Base-by-base conservation (phyloP, 148 eudicot genomes). In the Dysphania ambrosioides region DNA sequence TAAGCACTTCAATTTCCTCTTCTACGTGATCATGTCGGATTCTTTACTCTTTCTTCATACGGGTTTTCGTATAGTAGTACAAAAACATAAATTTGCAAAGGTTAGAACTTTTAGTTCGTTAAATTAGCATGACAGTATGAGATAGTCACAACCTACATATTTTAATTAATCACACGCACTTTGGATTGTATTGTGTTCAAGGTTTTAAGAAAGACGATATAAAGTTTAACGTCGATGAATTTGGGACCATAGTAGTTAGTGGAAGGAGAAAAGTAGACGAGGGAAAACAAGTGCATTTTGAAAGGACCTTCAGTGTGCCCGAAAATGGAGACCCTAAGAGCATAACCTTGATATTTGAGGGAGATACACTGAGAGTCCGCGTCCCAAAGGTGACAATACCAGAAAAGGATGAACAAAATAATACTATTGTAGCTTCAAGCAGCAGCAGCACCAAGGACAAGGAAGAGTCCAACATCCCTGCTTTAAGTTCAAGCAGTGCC, bases 191-290 rank as follows among this genome's bases (percentile, higher is more conserved):
- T 71, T n/a, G n/a, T n/a, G n/a, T 61, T 55, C 11, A 72, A 92
- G 97, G 86, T 70, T 92, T 85, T 77, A 83, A 80, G 72, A 82
- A 58, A 73, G 83, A 81, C 24, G 81, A 88, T 55, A 68, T 89
- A 74, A 86, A 78, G 71, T 77, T 85, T 58, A 77, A 79, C 23
- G 72, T 81, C 57, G 79, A 85, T 51, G 71, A 78, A 4, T 35
- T 75, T 4, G 85, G 86, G 4, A 68, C 75, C 49, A 40, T 89
- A 42, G 21, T 47, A 24, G 75, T 86, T 21, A 85, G 78, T 51
- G 97, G 97, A 77, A 84, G 79, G 72, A 76, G 83, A 70, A 72
- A 57, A 62, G 78, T 35, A 10, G 69, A n/a, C 2, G 83, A 79
- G 3, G 74, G 77, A 67, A 87, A 75, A 75, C 72, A 72, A 10